These are phyloP conservation scores for Cadophora gregata DNA, from an alignment of 2,329 filamentous ascomycete species.

Conservation along the genomic window DNA sequence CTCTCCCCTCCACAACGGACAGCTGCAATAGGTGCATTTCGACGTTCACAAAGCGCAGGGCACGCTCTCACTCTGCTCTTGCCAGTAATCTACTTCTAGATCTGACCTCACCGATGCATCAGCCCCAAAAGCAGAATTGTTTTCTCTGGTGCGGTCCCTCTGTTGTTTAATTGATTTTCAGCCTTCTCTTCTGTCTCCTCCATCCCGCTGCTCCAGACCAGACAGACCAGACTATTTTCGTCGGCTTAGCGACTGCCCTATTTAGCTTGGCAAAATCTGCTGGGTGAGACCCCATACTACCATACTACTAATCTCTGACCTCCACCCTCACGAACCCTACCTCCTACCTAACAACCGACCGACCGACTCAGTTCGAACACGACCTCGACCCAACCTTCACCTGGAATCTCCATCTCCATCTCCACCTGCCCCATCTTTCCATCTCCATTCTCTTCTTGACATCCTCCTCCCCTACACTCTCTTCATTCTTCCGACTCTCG, in stretches of 20 bases:
- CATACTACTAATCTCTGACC: slow-evolving; percentile 16
- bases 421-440: too few species aligned
- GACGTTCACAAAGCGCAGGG: neutral
- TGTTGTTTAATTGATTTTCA: neutral
- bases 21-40: neutral
- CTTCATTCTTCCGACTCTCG: slow-evolving; percentile 31
- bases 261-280: slow-evolving; percentile 11
- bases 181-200: slow-evolving; percentile 9
- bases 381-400: neutral
- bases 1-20: neutral
- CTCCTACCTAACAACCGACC: too few species aligned
- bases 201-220: neutral
- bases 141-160: neutral
- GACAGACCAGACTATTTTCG: slow-evolving; percentile 24
- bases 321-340: neutral
- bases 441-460: slow-evolving; percentile 21
- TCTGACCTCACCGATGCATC: neutral
- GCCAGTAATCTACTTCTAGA: neutral
- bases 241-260: slow-evolving; percentile 19
- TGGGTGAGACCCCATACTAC: slow-evolving; percentile 27
- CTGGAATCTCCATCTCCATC: slow-evolving; percentile 17
- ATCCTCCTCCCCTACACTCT: slow-evolving; percentile 19
- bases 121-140: slow-evolving; percentile 6
- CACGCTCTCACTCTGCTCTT: neutral
- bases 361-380: neutral